A percentile compares a stretch with the other conserved stretches of the same genome.
Conservation (phyloP, 208 protist genomes). For the Leishmania amazonensis region DNA sequence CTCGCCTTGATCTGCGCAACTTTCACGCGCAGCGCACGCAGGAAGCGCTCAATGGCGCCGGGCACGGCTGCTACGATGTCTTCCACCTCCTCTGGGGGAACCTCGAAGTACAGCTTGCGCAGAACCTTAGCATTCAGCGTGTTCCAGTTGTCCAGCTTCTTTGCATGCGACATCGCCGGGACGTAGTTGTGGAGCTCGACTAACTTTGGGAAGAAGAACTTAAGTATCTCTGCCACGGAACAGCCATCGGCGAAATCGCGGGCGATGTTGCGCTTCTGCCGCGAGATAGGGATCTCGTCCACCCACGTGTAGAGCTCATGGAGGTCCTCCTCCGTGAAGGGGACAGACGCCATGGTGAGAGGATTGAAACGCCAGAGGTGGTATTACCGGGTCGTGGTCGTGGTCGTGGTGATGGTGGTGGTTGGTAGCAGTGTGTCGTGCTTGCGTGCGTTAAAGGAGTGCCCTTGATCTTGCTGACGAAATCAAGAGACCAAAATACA, state of each 20-base stretch:
- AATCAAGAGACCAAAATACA: too few species aligned
- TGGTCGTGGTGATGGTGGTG: background rate
- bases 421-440: background rate
- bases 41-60: slow-evolving; percentile 93
- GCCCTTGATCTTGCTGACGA: too few species aligned
- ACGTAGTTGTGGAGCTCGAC: slow-evolving; percentile 99
- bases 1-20: slow-evolving; percentile 83
- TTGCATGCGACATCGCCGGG: slow-evolving; percentile 77
- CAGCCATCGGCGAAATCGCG: slow-evolving; percentile 98
- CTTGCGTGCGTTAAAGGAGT: background rate
- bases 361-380: background rate
- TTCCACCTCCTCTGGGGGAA: slow-evolving; percentile 90
- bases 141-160: slow-evolving; percentile 98
- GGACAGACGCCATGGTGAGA: slow-evolving; percentile 44
- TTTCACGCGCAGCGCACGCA: slow-evolving; percentile 92
- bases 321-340: slow-evolving; percentile 94
- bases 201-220: slow-evolving; percentile 96
- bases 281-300: slow-evolving; percentile 96
- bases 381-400: background rate
- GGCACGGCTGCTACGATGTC: slow-evolving; percentile 89
- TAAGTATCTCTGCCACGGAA: slow-evolving; percentile 96
- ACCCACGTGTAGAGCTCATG: slow-evolving; percentile 98
- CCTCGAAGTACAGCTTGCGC: slow-evolving; percentile 92
- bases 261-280: slow-evolving; percentile 97
- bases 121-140: slow-evolving; percentile 96